A percentile compares a stretch with the other conserved stretches of the same genome.
Conservation (phyloP, 352 stramenopile genomes). For the Pythium apleroticum region DNA sequence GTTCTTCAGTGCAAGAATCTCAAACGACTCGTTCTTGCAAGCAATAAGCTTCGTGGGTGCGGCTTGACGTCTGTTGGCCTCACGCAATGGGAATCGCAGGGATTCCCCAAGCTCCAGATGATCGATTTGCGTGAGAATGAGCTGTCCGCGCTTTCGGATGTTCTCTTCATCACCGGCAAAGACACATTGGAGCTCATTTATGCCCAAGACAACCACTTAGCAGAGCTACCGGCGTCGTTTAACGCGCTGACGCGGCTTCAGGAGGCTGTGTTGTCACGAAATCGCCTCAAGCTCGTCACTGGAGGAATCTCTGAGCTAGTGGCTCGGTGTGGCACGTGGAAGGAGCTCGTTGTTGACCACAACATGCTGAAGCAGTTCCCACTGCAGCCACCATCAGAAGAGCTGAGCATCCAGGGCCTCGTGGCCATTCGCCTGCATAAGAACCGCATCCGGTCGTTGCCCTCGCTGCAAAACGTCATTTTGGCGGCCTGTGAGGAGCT, state of each 20-base stretch:
- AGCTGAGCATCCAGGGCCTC: background rate
- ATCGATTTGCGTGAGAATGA: conserved; percentile 34
- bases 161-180: conserved; percentile 30
- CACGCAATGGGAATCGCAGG: background rate
- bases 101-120: conserved; percentile 8
- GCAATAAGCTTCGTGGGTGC: conserved; percentile 18
- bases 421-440: conserved; percentile 25
- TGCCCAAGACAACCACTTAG: conserved; percentile 49
- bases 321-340: conserved; percentile 10
- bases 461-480: conserved; percentile 17
- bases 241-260: conserved; percentile 21
- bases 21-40: conserved; percentile 16
- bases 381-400: background rate
- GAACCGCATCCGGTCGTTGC: conserved; percentile 21
- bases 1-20: conserved; percentile 8
- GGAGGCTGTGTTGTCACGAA: conserved; percentile 38
- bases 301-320: conserved; percentile 14
- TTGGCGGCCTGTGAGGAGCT: conserved; percentile 41
- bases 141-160: conserved; percentile 39
- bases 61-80: background rate
- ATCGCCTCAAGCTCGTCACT: conserved; percentile 28
- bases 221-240: conserved; percentile 30
- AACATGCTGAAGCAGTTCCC: conserved; percentile 42
- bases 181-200: conserved; percentile 31
- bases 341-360: conserved; percentile 35